These are phyloP conservation scores for Xylariales sp. DNA, from an alignment of 2,329 filamentous ascomycete genomes.

Conservation along the genomic window DNA sequence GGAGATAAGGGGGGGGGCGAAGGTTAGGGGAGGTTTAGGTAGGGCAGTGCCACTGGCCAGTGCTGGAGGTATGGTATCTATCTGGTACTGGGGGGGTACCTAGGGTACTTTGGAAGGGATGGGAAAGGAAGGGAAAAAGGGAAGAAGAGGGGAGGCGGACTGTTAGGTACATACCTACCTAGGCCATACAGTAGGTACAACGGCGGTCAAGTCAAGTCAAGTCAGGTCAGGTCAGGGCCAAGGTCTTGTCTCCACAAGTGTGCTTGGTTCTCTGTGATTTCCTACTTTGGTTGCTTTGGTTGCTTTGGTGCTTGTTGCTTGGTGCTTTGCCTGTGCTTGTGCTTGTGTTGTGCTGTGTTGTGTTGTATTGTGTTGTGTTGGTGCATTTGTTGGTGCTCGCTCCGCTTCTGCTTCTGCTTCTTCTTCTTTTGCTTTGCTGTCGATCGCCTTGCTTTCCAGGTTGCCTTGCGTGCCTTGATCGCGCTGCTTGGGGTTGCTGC, in stretches of 20 bases:
- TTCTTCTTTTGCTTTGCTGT: too few relatives aligned
- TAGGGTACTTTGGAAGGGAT: background rate
- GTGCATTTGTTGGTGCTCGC: too few relatives aligned
- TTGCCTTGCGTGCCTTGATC: too few relatives aligned
- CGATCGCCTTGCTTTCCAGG: too few relatives aligned
- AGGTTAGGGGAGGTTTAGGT: background rate
- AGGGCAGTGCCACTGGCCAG: constrained; percentile 18
- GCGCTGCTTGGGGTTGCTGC: too few relatives aligned
- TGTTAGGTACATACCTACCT: too few relatives aligned
- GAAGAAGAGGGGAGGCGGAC: constrained; percentile 11
- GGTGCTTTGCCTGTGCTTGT: too few relatives aligned
- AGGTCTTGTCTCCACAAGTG: constrained; percentile 23
- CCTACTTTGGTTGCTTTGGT: background rate
- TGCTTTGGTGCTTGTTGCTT: too few relatives aligned
- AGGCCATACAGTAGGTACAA: background rate
- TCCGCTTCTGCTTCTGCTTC: too few relatives aligned
- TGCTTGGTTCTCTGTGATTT: constrained; percentile 23
- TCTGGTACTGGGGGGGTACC: background rate
- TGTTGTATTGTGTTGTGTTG: too few relatives aligned
- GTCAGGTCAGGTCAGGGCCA: constrained; percentile 12
- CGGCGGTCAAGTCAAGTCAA: constrained; percentile 32
- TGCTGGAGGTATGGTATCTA: background rate
- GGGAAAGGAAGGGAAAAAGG: background rate
- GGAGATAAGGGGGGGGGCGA: constrained; percentile 26
- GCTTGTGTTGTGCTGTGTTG: too few relatives aligned